These are phyloP conservation scores for Alternaria incomplexa DNA, from an alignment of 2,329 filamentous ascomycete genomes.

Conservation along the genomic window DNA sequence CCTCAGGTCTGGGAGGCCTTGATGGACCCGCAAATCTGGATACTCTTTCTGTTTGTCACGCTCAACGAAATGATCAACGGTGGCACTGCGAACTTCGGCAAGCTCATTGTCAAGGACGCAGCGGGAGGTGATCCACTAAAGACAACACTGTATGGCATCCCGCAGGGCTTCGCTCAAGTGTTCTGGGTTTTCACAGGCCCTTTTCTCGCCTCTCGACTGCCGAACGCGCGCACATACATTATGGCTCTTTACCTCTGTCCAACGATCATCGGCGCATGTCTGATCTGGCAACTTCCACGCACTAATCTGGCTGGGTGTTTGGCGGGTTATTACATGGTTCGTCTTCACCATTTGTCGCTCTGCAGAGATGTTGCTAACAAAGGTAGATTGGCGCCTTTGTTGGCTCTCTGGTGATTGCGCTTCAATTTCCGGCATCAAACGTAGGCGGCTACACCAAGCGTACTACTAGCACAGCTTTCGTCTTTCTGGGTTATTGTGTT, in stretches of 20 bases:
- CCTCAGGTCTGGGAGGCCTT: slow-evolving; percentile 58
- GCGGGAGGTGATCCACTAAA: slow-evolving; percentile 49
- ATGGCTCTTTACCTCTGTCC: slow-evolving; percentile 61
- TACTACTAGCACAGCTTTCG: slow-evolving; percentile 54
- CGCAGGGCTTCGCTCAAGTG: slow-evolving; percentile 61
- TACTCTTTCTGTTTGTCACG: slow-evolving; percentile 55
- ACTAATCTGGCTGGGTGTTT: slow-evolving; percentile 56
- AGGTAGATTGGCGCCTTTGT: slow-evolving; percentile 52
- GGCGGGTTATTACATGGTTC: slow-evolving; percentile 58
- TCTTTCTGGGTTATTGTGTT: slow-evolving; percentile 55
- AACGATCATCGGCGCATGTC: slow-evolving; percentile 56
- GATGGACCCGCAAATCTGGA: slow-evolving; percentile 54
- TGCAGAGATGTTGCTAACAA: slow-evolving; percentile 8
- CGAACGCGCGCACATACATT: slow-evolving; percentile 58
- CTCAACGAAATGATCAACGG: slow-evolving; percentile 62
- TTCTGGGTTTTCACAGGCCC: slow-evolving; percentile 61
- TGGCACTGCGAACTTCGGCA: slow-evolving; percentile 62
- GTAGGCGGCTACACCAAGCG: slow-evolving; percentile 47
- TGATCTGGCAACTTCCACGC: slow-evolving; percentile 59
- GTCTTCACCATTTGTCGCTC: neutral
- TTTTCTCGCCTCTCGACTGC: slow-evolving; percentile 58
- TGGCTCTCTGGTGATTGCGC: slow-evolving; percentile 58
- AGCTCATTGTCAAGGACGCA: slow-evolving; percentile 61
- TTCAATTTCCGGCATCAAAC: slow-evolving; percentile 60
- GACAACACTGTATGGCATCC: slow-evolving; percentile 62